Base-by-base conservation (phyloP, 1,284 basidiomycete species). In the Cryptococcus neoformans region DNA sequence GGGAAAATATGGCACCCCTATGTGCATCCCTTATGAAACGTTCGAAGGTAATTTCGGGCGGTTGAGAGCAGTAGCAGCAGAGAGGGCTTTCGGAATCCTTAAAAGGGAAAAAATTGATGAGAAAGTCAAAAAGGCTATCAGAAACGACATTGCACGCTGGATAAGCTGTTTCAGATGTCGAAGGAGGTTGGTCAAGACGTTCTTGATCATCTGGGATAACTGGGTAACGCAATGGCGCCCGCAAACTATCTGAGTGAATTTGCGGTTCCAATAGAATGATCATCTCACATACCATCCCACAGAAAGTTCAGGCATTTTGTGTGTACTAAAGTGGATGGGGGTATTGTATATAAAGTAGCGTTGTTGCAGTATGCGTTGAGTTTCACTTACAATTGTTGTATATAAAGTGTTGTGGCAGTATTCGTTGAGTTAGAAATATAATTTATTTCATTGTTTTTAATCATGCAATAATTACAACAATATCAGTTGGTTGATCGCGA, bases 1-100 rank as follows among this genome's bases (percentile, higher is more conserved):
- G 7, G 6, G 28, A 16, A 34, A 21, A 36, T n/a, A 40, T n/a
- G 49, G 40, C 21, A 11, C 0, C 2, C 90, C 78, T 50, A 69
- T 67, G 55, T 70, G 21, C 21, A 21, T 21, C 21, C 21, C 21
- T 21, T 21, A 21, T 21, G 21, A 21, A 21, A 21, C 21, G 21
- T 21, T 21, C 21, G 21, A 21, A 21, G 21, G 21, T 21, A 7
- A 3, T 16, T 44, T 14, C n/a, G 7, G 7, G 8, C 12, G 36
- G 1, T 16, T 55, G 17, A 34, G 53, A 11, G 36, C 35, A 34
- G 45, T 9, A 8, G 16, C 21, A 7, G 45, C 28, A 5, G 36
- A 5, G 36, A 34, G 6, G 35, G 42, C 35, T 14, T 37, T 10
- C 21, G 37, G 10, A 40, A 11, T 7, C 9, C 16, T 41, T 45